Evolutionary conservation across 2,329 filamentous ascomycete species (phyloP), one percentile per base, ranked within the genome.

Genomic region (Scedosporium apiospermum): DNA sequence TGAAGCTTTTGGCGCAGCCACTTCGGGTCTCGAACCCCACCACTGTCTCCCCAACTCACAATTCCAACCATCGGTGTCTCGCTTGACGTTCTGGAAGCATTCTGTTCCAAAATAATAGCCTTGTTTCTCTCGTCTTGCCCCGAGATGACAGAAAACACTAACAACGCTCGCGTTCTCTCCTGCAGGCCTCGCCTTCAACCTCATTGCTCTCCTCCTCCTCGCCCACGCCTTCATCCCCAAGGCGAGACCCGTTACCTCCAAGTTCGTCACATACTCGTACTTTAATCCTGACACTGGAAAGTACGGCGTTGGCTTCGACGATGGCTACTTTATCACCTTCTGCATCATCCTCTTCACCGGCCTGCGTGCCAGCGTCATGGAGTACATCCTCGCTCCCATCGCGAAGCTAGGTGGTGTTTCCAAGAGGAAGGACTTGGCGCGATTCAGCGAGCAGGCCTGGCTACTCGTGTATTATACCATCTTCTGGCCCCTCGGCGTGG

Each of bases 391-490:
- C 60, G 85, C 86, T 21, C 95, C 93, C 6, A 76, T 96, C 63
- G 93, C 89, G 53, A 86, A 84, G 66, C 77, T 80, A 58, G 82
- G 83, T 66, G 93, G 93, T 42, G 84, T 97, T 68, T 82, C 82
- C 68, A 90, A 88, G 71, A 81, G 80, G 71, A 97, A 96, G 77
- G 85, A 86, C 57, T 78, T 88, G 64, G 85, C 90, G 58, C 85
- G 95, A 64, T 96, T 98, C 76, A 91, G 91, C 65, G 95, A 99
- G 77, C 95, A 99, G 77, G 91, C 88, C 57, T 98, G 93, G 91
- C 80, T 96, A 71, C 77, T 96, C 63, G 75, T 95, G 55, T 98
- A 97, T 77, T 93, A 93, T 74, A 78, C 78, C 57, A 78, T 88
- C 62, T 93, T 93, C 72, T 98, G 91, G 89, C 81, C 86, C 12